Evolutionary conservation across 148 eudicot genomes (phyloP), one percentile per base, ranked within the genome.

Genomic region (Camellia sinensis): DNA sequence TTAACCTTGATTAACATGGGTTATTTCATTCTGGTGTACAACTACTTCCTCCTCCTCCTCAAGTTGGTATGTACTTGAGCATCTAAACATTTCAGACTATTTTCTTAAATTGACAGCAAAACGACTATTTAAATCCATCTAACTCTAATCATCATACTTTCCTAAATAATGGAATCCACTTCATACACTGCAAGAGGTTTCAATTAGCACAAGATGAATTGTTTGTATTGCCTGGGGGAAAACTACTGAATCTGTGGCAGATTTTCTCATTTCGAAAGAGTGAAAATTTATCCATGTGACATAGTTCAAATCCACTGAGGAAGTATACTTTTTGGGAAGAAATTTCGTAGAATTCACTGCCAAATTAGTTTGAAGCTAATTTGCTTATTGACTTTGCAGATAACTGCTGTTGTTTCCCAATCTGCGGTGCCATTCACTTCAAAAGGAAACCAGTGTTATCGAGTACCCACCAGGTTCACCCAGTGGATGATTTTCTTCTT

Each of bases 371-470:
- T 46, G 79, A 67, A 75, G 19, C 67, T 75, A 43, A 76, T 68
- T 59, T 41, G 69, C 75, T 75, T 72, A 11, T 56, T 80, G 17
- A 62, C 17, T 76, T 48, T 83, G 83, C 93, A 96, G 99, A 80
- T 96, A 80, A 91, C 93, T 41, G 82, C 87, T 79, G 83, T 87
- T 79, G 94, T 92, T 86, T 87, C 92, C 75, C 97, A 89, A 87
- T 82, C 83, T 22, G 90, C 79, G 12, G 90, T 76, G 59, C 92
- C 97, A 45, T 67, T 89, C 22, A 44, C 78, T 68, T 89, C 85
- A 5, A 89, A 90, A 90, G 98, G 92, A 79, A 85, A 80, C 78
- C 93, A 91, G 69, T 96, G 99, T 84, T 96, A 92, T 87, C 67
- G 88, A 82, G 89, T 89, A 76, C 72, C 89, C n/a, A 65, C 87